Evolutionary conservation across 495 filamentous ascomycete genomes (phyloP).

Genomic region (Lepraria neglecta): DNA sequence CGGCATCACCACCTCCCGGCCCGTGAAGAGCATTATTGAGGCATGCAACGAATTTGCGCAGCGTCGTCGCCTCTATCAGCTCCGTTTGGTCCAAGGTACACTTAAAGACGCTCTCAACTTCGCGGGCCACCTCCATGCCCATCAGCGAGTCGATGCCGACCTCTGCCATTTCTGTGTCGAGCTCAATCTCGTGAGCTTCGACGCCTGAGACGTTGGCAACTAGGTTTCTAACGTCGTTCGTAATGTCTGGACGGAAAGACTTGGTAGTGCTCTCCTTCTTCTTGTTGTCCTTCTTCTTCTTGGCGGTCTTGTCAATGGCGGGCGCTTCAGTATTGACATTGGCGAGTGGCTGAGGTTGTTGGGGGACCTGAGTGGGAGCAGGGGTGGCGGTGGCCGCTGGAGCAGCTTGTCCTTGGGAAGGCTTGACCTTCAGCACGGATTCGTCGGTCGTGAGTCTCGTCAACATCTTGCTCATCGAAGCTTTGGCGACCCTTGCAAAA

Average conservation of each 20-base stretch:
- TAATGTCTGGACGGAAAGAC: slow-evolving; percentile 28
- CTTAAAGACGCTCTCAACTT: slow-evolving; percentile 44
- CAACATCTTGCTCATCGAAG: neutral
- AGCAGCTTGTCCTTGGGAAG: too few relatives aligned
- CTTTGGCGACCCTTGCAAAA: slow-evolving; percentile 41
- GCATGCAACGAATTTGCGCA: too few relatives aligned
- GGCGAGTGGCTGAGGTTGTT: too few relatives aligned
- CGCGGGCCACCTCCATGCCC: slow-evolving; percentile 49
- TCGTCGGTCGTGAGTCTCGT: too few relatives aligned
- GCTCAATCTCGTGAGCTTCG: slow-evolving; percentile 37
- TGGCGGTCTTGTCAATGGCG: neutral
- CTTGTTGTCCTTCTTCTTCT: neutral
- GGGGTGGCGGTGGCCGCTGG: too few relatives aligned
- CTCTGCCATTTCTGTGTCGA: slow-evolving; percentile 39
- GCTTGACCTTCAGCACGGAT: too few relatives aligned
- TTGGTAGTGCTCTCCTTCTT: too few relatives aligned
- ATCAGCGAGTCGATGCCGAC: slow-evolving; percentile 52
- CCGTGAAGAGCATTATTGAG: too few relatives aligned
- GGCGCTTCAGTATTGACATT: too few relatives aligned
- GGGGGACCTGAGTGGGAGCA: too few relatives aligned
- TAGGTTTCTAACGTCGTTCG: slow-evolving; percentile 27
- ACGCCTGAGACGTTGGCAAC: slow-evolving; percentile 41
- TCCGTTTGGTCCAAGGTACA: slow-evolving; percentile 34
- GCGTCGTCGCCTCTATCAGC: slow-evolving; percentile 38
- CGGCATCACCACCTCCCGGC: too few relatives aligned